phyloP scores from a whole-genome alignment of 2,329 filamentous ascomycete species.

The Hymenoscyphus fraxineus region DNA sequence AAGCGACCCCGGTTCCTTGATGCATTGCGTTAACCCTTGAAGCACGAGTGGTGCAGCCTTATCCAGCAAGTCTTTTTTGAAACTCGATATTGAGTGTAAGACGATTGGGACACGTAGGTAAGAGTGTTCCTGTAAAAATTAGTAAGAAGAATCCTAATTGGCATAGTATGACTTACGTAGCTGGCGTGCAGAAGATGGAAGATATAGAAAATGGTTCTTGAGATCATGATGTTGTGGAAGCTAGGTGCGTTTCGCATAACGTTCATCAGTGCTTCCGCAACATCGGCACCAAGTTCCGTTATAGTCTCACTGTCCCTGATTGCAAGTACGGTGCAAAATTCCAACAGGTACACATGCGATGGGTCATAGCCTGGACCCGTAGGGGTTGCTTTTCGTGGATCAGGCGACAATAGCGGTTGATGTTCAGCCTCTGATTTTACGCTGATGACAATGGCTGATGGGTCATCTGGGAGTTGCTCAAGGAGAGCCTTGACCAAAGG shows the following conservation, averaged over 20 bases:
- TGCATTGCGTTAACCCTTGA: constrained; percentile 74
- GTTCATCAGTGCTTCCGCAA: constrained; percentile 76
- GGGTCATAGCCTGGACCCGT: constrained; percentile 73
- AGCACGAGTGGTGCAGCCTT: constrained; percentile 73
- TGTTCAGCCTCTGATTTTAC: constrained; percentile 82
- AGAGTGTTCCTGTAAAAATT: constrained; percentile 65
- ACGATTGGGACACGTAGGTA: constrained; percentile 90
- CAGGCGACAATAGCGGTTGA: constrained; percentile 56
- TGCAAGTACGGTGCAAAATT: constrained; percentile 79
- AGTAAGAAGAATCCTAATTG: constrained; percentile 24
- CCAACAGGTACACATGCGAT: constrained; percentile 81
- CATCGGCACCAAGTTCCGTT: constrained; percentile 68
- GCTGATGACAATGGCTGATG: constrained; percentile 74
- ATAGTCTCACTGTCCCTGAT: constrained; percentile 72
- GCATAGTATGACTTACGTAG: constrained; percentile 60
- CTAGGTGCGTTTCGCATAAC: constrained; percentile 75
- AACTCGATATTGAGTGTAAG: constrained; percentile 84
- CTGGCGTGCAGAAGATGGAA: constrained; percentile 76
- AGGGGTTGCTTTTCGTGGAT: constrained; percentile 51
- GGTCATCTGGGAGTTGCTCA: constrained; percentile 81
- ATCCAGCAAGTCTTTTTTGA: constrained; percentile 72
- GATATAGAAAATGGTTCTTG: constrained; percentile 81
- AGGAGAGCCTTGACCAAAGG: constrained; percentile 70
- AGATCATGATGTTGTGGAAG: constrained; percentile 79
- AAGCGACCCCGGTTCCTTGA: constrained; percentile 71